Base-by-base conservation (phyloP, 1,139 yeast genomes). In the Komagataea norvegica region DNA sequence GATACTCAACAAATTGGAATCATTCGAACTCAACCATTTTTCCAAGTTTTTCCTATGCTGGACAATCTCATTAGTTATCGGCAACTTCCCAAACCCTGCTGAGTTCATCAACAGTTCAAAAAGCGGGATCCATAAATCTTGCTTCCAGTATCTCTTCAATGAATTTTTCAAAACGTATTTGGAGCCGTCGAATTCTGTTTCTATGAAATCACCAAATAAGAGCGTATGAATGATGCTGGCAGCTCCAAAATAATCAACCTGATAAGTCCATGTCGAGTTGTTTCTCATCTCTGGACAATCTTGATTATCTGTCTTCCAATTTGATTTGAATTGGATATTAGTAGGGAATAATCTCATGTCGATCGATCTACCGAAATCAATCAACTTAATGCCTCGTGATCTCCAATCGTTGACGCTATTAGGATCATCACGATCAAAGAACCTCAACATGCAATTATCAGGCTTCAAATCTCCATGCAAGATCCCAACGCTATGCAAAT, bases 391-490 rank as follows among this genome's bases (percentile, higher is more conserved):
- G 17, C 88, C 83, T 48, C 74, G 73, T 3, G 59, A 51, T 16
- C 55, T 45, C 87, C 88, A 80, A 3, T 10, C 61, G 46, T 32
- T 34, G 11, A 15, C 52, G 50, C 48, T 65, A 71, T 8, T 47
- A 32, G 54, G 51, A n/a, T 36, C 22, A 10, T 20, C 57, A 40
- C 29, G 20, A n/a, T 45, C 49, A n/a, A 64, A 64, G 29, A 85
- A 68, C 29, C 83, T 61, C 0, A 87, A 56, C 95, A 89, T 84
- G 48, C 93, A 83, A 54, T 88, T 88, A 45, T 86, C 95, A 0
- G 95, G 83, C 53, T 83, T 85, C 41, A 88, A 60, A 56, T 87
- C 95, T 1, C 96, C 94, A 61, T 89, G 96, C 13, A 89, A 65
- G 1, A 88, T 75, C 0, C 81, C 80, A 10, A 72, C 62, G 1